A percentile compares a stretch with the other conserved stretches of the same genome.
phyloP scores from a whole-genome alignment of 129 eudicot species.

The Lactuca saligna region DNA sequence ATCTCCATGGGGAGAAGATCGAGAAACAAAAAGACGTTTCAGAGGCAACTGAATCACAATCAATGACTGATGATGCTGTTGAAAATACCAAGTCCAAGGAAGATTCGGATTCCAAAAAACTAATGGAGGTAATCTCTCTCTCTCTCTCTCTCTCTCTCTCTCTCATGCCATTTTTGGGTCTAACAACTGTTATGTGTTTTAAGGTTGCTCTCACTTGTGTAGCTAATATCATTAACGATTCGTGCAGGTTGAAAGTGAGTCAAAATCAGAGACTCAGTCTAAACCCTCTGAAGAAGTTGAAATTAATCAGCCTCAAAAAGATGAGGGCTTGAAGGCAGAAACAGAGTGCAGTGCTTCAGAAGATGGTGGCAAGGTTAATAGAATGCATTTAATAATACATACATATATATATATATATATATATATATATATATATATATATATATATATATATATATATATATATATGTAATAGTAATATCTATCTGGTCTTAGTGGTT shows the following conservation, averaged over 20 bases:
- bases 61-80: conserved; percentile 19
- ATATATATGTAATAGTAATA: neutral
- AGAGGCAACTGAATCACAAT: conserved; percentile 19
- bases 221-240: neutral
- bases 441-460: no score
- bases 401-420: no score
- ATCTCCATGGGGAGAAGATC: conserved; percentile 16
- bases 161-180: no score
- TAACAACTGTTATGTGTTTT: neutral
- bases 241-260: conserved; percentile 26
- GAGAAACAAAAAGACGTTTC: conserved; percentile 17
- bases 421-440: neutral
- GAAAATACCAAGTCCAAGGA: conserved; percentile 19
- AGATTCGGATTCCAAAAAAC: conserved; percentile 19
- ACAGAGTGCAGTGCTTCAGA: conserved; percentile 22
- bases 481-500: neutral
- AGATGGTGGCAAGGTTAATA: conserved; percentile 18
- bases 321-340: conserved; percentile 1
- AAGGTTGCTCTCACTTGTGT: neutral
- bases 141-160: no score
- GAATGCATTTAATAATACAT: conserved; percentile 1
- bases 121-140: conserved; percentile 15
- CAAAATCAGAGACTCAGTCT: conserved; percentile 20
- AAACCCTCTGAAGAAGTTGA: conserved; percentile 21
- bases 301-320: conserved; percentile 1